phyloP scores from a whole-genome alignment of 2,329 filamentous ascomycete species.

The Claviceps pazoutovae region DNA sequence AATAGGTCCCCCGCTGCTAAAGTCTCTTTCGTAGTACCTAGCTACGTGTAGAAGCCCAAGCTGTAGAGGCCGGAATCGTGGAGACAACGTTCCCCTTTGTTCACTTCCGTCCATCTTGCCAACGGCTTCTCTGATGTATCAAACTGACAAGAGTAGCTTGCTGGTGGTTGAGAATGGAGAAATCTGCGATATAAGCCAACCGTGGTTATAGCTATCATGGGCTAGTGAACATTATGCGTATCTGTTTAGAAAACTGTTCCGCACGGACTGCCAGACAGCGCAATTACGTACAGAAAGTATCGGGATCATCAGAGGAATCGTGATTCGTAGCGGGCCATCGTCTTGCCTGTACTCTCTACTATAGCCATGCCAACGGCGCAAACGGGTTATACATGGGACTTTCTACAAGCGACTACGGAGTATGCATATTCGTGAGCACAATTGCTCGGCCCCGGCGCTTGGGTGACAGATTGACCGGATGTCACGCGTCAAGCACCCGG shows the following conservation, averaged over 20 bases:
- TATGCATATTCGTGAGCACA: not conserved
- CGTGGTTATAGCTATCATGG: not conserved
- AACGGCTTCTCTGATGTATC: conserved; percentile 8
- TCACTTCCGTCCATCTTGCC: conserved; percentile 22
- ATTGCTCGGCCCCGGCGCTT: not conserved
- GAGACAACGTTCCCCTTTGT: conserved; percentile 10
- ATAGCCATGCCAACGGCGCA: not conserved
- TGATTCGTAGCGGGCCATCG: not conserved
- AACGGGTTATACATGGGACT: not conserved
- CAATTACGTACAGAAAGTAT: not conserved
- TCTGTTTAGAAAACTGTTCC: not conserved
- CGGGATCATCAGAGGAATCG: not conserved
- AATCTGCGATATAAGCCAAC: not conserved
- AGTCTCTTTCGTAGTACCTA: not conserved
- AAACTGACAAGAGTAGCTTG: conserved; percentile 3
- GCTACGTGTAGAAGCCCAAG: too few species aligned
- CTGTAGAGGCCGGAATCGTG: too few species aligned
- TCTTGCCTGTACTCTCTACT: not conserved
- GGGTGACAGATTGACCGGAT: not conserved
- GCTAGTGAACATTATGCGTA: not conserved
- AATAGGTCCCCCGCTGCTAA: not conserved
- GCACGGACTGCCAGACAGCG: not conserved
- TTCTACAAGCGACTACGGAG: not conserved
- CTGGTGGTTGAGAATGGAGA: not conserved
- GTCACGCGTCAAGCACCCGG: not conserved